These are phyloP conservation scores for Mycogone perniciosa DNA, from an alignment of 2,329 filamentous ascomycete genomes.

Conservation along the genomic window DNA sequence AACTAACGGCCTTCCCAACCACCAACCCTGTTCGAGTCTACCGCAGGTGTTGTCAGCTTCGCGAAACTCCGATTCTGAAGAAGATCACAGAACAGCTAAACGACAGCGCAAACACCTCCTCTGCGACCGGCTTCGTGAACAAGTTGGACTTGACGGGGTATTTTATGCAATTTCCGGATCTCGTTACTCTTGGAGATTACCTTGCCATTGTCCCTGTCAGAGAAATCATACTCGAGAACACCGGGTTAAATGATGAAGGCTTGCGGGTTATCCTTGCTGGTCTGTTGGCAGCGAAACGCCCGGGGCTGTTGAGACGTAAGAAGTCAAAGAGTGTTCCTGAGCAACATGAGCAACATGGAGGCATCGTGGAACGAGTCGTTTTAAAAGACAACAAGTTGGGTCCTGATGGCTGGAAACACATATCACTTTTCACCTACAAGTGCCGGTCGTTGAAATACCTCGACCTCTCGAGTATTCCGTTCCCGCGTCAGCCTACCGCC, in stretches of 20 bases:
- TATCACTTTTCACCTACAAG: constrained; percentile 84
- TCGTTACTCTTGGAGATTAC: constrained; percentile 86
- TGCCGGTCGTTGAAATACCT: constrained; percentile 79
- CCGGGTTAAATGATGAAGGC: constrained; percentile 79
- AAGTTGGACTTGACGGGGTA: constrained; percentile 82
- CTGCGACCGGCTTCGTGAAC: constrained; percentile 67
- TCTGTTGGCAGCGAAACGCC: constrained; percentile 69
- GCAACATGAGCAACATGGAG: constrained; percentile 52
- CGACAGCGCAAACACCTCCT: constrained; percentile 58
- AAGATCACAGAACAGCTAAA: constrained; percentile 85
- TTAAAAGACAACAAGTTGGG: constrained; percentile 91
- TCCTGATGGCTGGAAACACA: constrained; percentile 82
- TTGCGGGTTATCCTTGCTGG: constrained; percentile 81
- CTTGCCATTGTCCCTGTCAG: constrained; percentile 87
- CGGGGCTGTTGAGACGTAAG: constrained; percentile 46
- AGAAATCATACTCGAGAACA: constrained; percentile 80
- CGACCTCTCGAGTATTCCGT: constrained; percentile 78
- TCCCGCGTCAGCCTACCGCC: constrained; percentile 47
- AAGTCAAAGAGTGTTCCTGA: constrained; percentile 37
- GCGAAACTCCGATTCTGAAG: constrained; percentile 87
- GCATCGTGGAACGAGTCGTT: constrained; percentile 78
- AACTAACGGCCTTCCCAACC: constrained; percentile 53
- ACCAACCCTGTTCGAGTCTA: constrained; percentile 92
- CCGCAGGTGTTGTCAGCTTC: constrained; percentile 84
- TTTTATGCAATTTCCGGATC: constrained; percentile 73